Evolutionary conservation across 768 basidiomycete genomes (phyloP).

Genomic region (Xerocomus potaroensis): DNA sequence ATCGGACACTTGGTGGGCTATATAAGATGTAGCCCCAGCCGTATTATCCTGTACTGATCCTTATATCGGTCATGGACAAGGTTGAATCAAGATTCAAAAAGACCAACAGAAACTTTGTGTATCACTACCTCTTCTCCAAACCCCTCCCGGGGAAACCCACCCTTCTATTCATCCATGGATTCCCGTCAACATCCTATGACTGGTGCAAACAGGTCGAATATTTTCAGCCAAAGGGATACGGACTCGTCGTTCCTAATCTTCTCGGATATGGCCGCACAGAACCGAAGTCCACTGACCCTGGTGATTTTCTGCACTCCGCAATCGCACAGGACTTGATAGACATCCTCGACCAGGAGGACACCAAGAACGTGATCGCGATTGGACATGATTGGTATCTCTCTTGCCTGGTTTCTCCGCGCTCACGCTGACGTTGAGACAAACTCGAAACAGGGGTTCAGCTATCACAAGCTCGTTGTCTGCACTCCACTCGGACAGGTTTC

Average conservation of each 20-base stretch:
- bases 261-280: slow-evolving; percentile 43
- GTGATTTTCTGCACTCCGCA: slow-evolving; percentile 24
- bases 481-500: slow-evolving; percentile 38
- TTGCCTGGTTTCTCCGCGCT: neutral
- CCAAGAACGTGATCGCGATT: slow-evolving; percentile 31
- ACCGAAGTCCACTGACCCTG: slow-evolving; percentile 35
- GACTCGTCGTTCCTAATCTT: slow-evolving; percentile 44
- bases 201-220: slow-evolving; percentile 40
- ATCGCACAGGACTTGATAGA: slow-evolving; percentile 34
- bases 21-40: too few species aligned
- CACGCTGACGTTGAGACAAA: slow-evolving; percentile 1
- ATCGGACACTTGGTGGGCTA: too few species aligned
- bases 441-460: slow-evolving; percentile 31
- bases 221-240: slow-evolving; percentile 39
- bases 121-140: slow-evolving; percentile 33
- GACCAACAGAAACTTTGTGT: slow-evolving; percentile 32
- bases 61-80: slow-evolving; percentile 25
- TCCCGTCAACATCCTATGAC: slow-evolving; percentile 39
- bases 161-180: slow-evolving; percentile 43
- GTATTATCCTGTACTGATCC: neutral
- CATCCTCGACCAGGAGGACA: slow-evolving; percentile 35
- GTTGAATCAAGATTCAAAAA: slow-evolving; percentile 30
- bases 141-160: slow-evolving; percentile 31
- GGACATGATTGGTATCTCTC: slow-evolving; percentile 38
- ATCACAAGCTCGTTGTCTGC: slow-evolving; percentile 35